phyloP scores from a whole-genome alignment of 208 protist species.

The Crithidia mellificae region DNA sequence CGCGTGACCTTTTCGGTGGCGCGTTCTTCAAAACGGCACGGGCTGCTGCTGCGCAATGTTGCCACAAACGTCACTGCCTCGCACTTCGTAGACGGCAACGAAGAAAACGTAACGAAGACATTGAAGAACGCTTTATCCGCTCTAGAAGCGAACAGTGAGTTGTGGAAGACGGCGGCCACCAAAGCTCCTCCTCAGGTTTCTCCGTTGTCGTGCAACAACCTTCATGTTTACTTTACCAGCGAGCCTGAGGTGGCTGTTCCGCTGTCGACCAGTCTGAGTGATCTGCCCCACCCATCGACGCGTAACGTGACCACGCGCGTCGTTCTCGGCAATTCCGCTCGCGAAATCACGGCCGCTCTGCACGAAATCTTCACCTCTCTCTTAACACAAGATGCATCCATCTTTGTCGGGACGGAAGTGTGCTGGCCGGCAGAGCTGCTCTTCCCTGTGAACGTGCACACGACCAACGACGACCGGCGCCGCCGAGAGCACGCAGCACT shows the following conservation, averaged over 20 bases:
- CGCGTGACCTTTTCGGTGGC: constrained; percentile 22
- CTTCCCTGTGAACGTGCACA: constrained; percentile 74
- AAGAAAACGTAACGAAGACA: background rate
- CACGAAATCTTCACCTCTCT: constrained; percentile 29
- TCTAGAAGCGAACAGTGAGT: background rate
- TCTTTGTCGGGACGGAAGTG: constrained; percentile 35
- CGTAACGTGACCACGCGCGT: constrained; percentile 35
- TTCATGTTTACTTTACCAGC: constrained; percentile 27
- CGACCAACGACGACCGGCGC: constrained; percentile 32
- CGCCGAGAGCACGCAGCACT: constrained; percentile 53
- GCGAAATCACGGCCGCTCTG: constrained; percentile 41
- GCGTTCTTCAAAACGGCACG: constrained; percentile 6
- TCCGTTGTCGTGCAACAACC: background rate
- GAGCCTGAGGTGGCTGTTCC: constrained; percentile 7
- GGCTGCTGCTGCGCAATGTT: constrained; percentile 13
- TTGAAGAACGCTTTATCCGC: background rate
- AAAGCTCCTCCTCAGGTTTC: background rate
- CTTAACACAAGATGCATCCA: constrained; percentile 13
- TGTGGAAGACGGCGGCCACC: constrained; percentile 5
- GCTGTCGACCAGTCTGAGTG: constrained; percentile 17
- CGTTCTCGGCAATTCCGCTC: constrained; percentile 37
- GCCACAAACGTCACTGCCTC: background rate
- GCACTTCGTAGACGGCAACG: background rate
- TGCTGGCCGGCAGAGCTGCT: constrained; percentile 53
- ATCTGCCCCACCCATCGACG: constrained; percentile 1